Evolutionary conservation across 2,329 filamentous ascomycete genomes (phyloP), one percentile per base, ranked within the genome.

Genomic region (Colletotrichum tanaceti): DNA sequence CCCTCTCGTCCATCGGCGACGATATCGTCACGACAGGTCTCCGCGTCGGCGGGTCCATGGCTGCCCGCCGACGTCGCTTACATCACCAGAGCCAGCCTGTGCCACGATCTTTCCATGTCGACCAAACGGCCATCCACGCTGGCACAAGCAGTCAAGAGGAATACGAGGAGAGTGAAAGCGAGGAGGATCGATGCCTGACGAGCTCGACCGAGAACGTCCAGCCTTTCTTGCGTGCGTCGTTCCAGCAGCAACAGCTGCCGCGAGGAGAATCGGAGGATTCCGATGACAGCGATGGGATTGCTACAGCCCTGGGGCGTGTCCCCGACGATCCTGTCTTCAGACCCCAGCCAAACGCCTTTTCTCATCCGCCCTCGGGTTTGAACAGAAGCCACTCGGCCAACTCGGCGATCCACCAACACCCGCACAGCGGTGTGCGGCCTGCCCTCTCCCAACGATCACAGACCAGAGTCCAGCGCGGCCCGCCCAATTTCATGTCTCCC

Each of bases 11-110:
- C 62, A 89, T 91, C 76, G 88, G 87, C 71, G 94, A 97, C 72
- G 94, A 98, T 75, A 95, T 97, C 73, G 91, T 97, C 72, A 97
- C 93, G 2, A 96, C 93, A 5, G 94, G 94, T 32, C 86, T 98
- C 49, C 89, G 90, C 61, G 90, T 98, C 60, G 90, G 92, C 71
- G 86, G 87, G 73, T 85, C 88, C 53, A 88, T 89, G 73, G 80
- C 84, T 28, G 86, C 88, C 28, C 87, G 91, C 67, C 89, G 91
- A 63, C 79, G 84, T 63, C 85, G 86, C 53, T 73, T 80, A 60
- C 79, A 83, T 63, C 66, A 69, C 43, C 66, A 47, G 46, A 59
- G 46, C 16, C 80, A 79, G 61, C 76, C 73, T 38, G 74, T 75
- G 71, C 74, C 74, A 6, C 72, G 72, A 11, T 74, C 75, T 39